phyloP scores from a whole-genome alignment of 73 alveolate genomes.

The Strombidium stylifer region DNA sequence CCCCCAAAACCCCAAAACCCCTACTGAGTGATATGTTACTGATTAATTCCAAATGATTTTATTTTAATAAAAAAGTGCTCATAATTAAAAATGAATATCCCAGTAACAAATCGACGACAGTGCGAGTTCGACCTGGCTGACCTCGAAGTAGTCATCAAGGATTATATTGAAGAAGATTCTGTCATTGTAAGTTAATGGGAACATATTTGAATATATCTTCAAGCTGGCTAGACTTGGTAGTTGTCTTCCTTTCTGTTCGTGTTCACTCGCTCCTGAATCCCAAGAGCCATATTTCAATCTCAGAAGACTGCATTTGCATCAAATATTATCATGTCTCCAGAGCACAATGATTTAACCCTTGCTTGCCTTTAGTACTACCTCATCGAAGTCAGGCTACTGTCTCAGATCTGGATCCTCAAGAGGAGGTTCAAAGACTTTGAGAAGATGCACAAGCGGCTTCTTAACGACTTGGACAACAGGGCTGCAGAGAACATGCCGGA shows the following conservation, averaged over 20 bases:
- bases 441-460: conserved; percentile 38
- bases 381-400: conserved; percentile 39
- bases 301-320: not conserved
- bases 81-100: conserved; percentile 25
- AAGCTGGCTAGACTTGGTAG: not conserved
- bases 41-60: not conserved
- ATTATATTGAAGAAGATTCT: conserved; percentile 11
- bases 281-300: not conserved
- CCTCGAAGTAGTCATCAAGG: conserved; percentile 38
- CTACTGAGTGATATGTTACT: not conserved
- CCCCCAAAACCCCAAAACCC: not conserved
- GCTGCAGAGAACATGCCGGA: conserved; percentile 47
- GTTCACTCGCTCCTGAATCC: no score
- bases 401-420: conserved; percentile 50
- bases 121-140: conserved; percentile 53
- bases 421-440: conserved; percentile 51
- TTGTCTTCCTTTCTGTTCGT: not conserved
- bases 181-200: conserved; percentile 43
- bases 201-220: no score
- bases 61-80: no score
- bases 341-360: no score
- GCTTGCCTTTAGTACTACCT: conserved; percentile 51
- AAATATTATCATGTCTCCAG: no score
- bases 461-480: conserved; percentile 42
- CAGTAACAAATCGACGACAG: conserved; percentile 31